Conservation (phyloP, 495 filamentous ascomycete genomes). For the Podospora pseudopauciseta region DNA sequence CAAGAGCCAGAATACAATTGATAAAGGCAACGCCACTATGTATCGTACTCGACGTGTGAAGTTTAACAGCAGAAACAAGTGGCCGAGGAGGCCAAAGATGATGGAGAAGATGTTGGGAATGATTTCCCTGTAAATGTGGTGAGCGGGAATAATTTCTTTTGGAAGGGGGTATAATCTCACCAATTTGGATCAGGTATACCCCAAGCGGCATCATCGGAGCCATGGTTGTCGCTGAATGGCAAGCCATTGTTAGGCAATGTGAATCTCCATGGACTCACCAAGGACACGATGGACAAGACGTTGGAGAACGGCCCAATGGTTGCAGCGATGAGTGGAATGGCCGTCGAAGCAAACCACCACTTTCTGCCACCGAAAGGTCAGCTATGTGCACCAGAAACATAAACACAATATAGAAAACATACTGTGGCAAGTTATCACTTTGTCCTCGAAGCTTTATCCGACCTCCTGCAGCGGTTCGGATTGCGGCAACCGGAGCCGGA, state of each 20-base stretch:
- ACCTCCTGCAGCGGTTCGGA: constrained; percentile 16
- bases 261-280: constrained; percentile 63
- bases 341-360: constrained; percentile 80
- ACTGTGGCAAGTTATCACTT: constrained; percentile 40
- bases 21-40: constrained; percentile 66
- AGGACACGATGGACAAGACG: constrained; percentile 69
- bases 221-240: constrained; percentile 33
- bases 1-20: constrained; percentile 66
- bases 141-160: neutral
- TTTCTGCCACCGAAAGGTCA: neutral
- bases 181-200: constrained; percentile 54
- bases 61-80: constrained; percentile 70
- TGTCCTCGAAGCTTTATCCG: constrained; percentile 33
- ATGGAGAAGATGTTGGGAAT: constrained; percentile 64
- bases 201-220: constrained; percentile 47
- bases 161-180: constrained; percentile 29
- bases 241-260: constrained; percentile 36
- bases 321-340: constrained; percentile 69
- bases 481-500: neutral
- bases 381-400: neutral
- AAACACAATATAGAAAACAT: constrained; percentile 6
- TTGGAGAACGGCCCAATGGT: constrained; percentile 71
- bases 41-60: constrained; percentile 73
- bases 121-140: constrained; percentile 33
- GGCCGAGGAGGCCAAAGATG: constrained; percentile 62